phyloP scores from a whole-genome alignment of 768 basidiomycete genomes.

The Leccinum aurantiacum region DNA sequence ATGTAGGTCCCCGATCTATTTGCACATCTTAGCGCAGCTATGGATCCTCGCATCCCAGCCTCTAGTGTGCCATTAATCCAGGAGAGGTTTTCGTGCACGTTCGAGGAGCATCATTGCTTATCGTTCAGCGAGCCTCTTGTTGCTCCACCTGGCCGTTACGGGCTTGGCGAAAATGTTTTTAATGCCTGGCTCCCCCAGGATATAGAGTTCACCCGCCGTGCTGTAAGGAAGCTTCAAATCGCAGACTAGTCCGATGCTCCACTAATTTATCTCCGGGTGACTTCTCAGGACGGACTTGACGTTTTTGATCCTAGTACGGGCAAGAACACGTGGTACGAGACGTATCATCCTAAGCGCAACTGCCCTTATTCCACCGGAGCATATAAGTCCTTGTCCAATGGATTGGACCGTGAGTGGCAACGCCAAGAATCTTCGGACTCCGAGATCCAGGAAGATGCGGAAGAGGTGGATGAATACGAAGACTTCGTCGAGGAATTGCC shows the following conservation, averaged over 20 bases:
- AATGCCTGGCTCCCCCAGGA: conserved; percentile 50
- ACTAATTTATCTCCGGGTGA: conserved; percentile 14
- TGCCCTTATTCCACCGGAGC: conserved; percentile 38
- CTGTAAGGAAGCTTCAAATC: conserved; percentile 29
- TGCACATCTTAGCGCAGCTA: conserved; percentile 24
- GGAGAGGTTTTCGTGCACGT: conserved; percentile 40
- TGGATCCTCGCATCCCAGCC: conserved; percentile 21
- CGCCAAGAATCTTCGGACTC: conserved; percentile 22
- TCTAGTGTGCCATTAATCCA: conserved; percentile 31
- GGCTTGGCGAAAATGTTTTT: conserved; percentile 43
- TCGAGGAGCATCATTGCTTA: conserved; percentile 50
- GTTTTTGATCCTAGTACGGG: conserved; percentile 42
- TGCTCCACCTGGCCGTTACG: conserved; percentile 35
- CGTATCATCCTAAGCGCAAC: conserved; percentile 39
- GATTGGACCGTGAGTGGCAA: conserved; percentile 23
- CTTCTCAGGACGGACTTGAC: conserved; percentile 41
- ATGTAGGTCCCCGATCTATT: conserved; percentile 27
- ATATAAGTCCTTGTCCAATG: conserved; percentile 27
- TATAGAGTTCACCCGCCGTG: conserved; percentile 30
- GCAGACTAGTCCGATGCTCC: not conserved
- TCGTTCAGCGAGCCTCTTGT: conserved; percentile 37
- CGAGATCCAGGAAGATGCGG: conserved; percentile 23
- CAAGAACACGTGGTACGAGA: conserved; percentile 45
- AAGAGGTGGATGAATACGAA: conserved; percentile 38
- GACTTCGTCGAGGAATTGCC: conserved; percentile 38